phyloP scores from a whole-genome alignment of 139 green algal genomes.

The Chlorella sp. region DNA sequence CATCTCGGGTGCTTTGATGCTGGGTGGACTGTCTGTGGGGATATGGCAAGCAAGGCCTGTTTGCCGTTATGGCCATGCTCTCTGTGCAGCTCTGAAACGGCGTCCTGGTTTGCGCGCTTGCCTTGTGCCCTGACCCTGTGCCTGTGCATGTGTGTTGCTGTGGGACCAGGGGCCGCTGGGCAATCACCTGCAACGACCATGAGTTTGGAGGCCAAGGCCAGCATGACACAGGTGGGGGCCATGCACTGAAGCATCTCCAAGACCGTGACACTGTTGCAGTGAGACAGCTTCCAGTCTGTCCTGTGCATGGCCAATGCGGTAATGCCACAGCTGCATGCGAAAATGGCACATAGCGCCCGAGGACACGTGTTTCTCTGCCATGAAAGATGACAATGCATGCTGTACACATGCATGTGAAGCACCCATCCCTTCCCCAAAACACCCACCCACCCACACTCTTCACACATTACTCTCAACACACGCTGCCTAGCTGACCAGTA shows the following conservation, averaged over 20 bases:
- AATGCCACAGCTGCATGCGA: background rate
- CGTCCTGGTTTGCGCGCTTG: background rate
- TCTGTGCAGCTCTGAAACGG: background rate
- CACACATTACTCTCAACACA: background rate
- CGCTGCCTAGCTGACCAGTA: too few species aligned
- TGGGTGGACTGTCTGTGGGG: too few species aligned
- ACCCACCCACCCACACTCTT: background rate
- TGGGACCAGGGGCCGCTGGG: conserved; percentile 66
- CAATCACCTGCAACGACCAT: conserved; percentile 69
- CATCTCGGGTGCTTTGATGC: too few species aligned
- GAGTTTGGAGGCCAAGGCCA: conserved; percentile 57
- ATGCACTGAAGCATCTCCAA: background rate
- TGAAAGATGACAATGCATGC: too few species aligned
- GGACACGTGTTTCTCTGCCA: too few species aligned
- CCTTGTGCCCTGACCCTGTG: background rate
- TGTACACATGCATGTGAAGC: background rate
- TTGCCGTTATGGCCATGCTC: too few species aligned
- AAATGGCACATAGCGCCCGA: too few species aligned
- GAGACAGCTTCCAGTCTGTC: too few species aligned
- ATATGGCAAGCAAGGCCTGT: too few species aligned
- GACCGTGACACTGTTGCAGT: background rate
- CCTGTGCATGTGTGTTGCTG: background rate
- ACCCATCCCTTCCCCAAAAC: too few species aligned
- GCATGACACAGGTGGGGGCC: conserved; percentile 53
- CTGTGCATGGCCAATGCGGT: too few species aligned